Base-by-base conservation (phyloP, 306 rosid species). In the Castanospermum australe region DNA sequence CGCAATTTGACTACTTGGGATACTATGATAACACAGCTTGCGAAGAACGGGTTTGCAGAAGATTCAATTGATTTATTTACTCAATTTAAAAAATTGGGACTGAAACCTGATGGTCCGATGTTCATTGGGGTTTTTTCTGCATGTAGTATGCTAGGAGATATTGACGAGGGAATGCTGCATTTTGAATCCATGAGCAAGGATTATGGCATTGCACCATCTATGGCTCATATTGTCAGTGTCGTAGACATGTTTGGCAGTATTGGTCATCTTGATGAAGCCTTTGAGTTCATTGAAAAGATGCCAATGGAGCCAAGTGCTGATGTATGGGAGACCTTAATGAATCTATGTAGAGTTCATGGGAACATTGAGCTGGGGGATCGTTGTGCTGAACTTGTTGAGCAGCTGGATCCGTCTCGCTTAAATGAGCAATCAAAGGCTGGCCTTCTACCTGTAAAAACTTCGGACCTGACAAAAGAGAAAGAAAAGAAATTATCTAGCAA, bases 1-100 rank as follows among this genome's bases (percentile, higher is more conserved):
- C 87, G 83, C 56, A 93, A 93, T 79, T 63, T 91, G 83, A 89
- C 94, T 24, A 88, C 98, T 9, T 93, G 98, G 97, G 97, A 89
- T 84, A 78, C 86, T 48, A 91, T 93, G 94, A 87, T 93, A 68
- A 86, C 88, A 0, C 80, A 89, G 85, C 89, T 90, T 50, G 89
- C 96, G 8, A 89, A 82, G 75, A 90, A 92, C 71, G 93, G 87
- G 73, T 80, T 71, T 52, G 94, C 92, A 18, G 96, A 90, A 75
- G 97, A 92, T 47, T 92, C 96, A 51, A 85, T 92, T 59, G 92
- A 91, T 79, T 82, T 91, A 13, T 93, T 91, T 74, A 79, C 89
- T 20, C 74, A 89, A 83, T 93, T 93, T 47, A 93, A 93, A 67
- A 75, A 79, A 42, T 57, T 76, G 60, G 94, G 94, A 64, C 68